Conservation (phyloP, 306 rosid genomes). For the Trichosanthes cucumerina region DNA sequence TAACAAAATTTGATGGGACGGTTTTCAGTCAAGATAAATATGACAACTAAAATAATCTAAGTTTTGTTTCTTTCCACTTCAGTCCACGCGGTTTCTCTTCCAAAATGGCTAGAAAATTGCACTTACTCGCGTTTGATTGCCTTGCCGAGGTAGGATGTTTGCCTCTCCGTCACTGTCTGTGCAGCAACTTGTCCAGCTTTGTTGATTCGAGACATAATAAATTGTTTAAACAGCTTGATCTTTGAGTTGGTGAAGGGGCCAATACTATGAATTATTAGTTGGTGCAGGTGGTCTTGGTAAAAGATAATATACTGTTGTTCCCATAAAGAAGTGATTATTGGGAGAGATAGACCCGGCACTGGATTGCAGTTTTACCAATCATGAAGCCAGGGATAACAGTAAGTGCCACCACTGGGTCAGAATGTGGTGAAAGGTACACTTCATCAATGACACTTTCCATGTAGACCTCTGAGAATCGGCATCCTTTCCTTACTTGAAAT, state of each 20-base stretch:
- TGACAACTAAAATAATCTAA: slow-evolving; percentile 1
- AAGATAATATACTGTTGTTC: slow-evolving; percentile 22
- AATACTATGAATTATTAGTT: background rate
- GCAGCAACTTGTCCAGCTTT: slow-evolving; percentile 6
- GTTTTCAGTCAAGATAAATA: background rate
- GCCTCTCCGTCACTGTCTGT: background rate
- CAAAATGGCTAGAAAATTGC: slow-evolving; percentile 5
- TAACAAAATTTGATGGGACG: slow-evolving; percentile 11
- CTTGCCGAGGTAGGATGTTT: background rate
- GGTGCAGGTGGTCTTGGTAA: background rate
- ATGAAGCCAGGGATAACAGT: slow-evolving; percentile 82
- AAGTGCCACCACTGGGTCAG: slow-evolving; percentile 61
- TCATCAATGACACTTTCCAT: slow-evolving; percentile 86
- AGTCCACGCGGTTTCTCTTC: slow-evolving; percentile 5
- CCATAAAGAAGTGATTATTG: slow-evolving; percentile 17
- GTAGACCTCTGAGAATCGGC: slow-evolving; percentile 85
- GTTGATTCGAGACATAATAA: background rate
- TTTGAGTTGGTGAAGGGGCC: background rate
- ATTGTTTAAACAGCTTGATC: background rate
- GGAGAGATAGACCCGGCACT: slow-evolving; percentile 75
- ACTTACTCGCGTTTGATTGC: slow-evolving; percentile 8
- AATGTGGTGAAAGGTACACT: slow-evolving; percentile 27
- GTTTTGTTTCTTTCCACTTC: background rate
- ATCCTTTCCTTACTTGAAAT: slow-evolving; percentile 61
- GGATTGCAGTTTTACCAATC: slow-evolving; percentile 64